Base-by-base conservation (phyloP, 495 filamentous ascomycete species). In the Aspergillus cavernicola region DNA sequence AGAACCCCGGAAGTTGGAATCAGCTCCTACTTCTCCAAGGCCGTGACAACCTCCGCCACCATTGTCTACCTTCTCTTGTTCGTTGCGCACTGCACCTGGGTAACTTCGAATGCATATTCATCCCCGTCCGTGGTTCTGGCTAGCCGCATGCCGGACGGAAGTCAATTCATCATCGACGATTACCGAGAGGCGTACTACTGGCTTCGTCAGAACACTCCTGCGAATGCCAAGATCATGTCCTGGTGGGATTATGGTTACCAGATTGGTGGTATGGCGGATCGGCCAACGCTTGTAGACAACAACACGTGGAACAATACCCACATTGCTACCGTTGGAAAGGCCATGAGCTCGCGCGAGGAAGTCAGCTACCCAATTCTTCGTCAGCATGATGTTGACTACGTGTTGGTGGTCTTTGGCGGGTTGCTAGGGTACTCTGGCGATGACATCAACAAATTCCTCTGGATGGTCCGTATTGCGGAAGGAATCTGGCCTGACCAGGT, bases 181-280 rank as follows among this genome's bases (percentile, higher is more conserved):
- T 99, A 99, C 71, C 86, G 95, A 64, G 95, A 99, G 78, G 95
- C 95, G 2, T 99, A 99, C 77, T 95, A 99, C 72, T 99, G 95
- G 95, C 85, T 99, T 41, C 88, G 95, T 58, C 95, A 97, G 70
- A 99, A 99, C 68, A 97, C 95, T 3, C 77, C 84, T 15, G 80
- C 91, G 40, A 87, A 96, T 64, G 92, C 95, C 60, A 99, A 99
- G 81, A 88, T 99, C 64, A 97, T 97, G 95, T 92, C 90, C 13
- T 99, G 95, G 95, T 99, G 95, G 95, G 95, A 99, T 66, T 99
- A 99, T 59, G 95, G 95, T 45, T 99, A 99, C 74, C 95, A 99
- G 73, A 99, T 99, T 66, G 95, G 95, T 74, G 95, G 95, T 52
- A 99, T 99, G 95, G 95, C 95, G 31, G 95, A 99, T 69, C 85